These are phyloP conservation scores for Dendryphion nanum DNA, from an alignment of 2,329 filamentous ascomycete genomes.

Conservation along the genomic window DNA sequence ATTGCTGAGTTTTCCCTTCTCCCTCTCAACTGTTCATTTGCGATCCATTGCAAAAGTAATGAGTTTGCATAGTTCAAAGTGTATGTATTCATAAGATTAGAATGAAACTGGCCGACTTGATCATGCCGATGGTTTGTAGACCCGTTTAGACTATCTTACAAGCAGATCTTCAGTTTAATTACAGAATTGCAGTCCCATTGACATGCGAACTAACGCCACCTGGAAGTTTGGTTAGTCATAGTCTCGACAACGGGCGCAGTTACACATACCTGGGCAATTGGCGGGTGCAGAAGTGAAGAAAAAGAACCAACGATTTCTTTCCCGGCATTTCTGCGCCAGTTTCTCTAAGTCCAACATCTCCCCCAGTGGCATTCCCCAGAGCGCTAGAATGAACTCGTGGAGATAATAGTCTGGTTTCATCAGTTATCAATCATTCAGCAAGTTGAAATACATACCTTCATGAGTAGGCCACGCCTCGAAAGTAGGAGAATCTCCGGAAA, in stretches of 20 bases:
- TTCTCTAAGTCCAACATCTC: slow-evolving; percentile 50
- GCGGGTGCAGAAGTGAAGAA: slow-evolving; percentile 61
- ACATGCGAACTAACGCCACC: slow-evolving; percentile 45
- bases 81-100: no score
- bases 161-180: no score
- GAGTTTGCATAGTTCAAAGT: no score
- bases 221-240: slow-evolving; percentile 8
- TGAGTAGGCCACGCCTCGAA: slow-evolving; percentile 65
- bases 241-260: neutral
- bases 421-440: slow-evolving; percentile 1
- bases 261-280: slow-evolving; percentile 52
- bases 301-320: slow-evolving; percentile 58
- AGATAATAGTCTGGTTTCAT: slow-evolving; percentile 27
- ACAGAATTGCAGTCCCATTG: slow-evolving; percentile 43
- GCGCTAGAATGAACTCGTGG: slow-evolving; percentile 38
- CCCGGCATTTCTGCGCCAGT: slow-evolving; percentile 55
- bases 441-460: slow-evolving; percentile 26
- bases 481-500: slow-evolving; percentile 60
- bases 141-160: no score
- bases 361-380: slow-evolving; percentile 43
- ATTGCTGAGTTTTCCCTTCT: no score
- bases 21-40: no score
- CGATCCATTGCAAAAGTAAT: no score
- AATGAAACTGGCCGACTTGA: no score
- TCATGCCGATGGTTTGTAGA: no score